Base-by-base conservation (phyloP, 2,329 filamentous ascomycete genomes). In the Thelonectria discophora region DNA sequence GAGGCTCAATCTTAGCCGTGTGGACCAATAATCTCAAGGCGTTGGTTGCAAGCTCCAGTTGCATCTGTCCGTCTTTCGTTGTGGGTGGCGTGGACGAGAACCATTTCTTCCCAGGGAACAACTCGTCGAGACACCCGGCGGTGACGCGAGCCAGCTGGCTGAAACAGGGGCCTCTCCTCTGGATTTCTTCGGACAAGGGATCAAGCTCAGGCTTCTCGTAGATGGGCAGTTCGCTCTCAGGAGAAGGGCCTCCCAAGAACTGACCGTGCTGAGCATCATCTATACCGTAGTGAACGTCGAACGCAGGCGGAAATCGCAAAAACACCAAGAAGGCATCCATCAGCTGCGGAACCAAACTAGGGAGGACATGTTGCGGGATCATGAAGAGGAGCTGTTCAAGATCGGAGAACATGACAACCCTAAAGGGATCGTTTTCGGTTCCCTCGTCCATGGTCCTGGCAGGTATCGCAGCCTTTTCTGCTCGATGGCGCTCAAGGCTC, bases 341-440 rank as follows among this genome's bases (percentile, higher is more conserved):
- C 0, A 96, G 75, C 27, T 83, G 74, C 10, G 75, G 69, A 8
- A 73, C 76, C 1, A 85, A 71, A 2, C 62, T 61, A 57, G 72
- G 56, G 59, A 81, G 67, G 24, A 72, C 72, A 5, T 55, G 32
- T 0, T 65, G 52, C 0, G 86, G 85, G 5, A 89, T 75, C 51
- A 78, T 69, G 32, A 87, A 78, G 2, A 97, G 72, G 27, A 90
- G 82, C 0, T 85, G 81, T 63, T 87, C 79, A 18, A 97, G 80
- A 73, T 98, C 95, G 0, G 88, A 86, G 68, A 89, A 93, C 71
- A 97, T 86, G 47, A 97, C 85, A 3, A 95, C 86, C 37, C 93
- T 86, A 67, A 91, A 97, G 0, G 93, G 91, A 70, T 97, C 94
- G 60, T 94, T 90, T 65, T 92, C 90, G 15, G 84, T 86, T 2